Base-by-base conservation (phyloP, 2,329 filamentous ascomycete species). In the Aspergillus melleus region DNA sequence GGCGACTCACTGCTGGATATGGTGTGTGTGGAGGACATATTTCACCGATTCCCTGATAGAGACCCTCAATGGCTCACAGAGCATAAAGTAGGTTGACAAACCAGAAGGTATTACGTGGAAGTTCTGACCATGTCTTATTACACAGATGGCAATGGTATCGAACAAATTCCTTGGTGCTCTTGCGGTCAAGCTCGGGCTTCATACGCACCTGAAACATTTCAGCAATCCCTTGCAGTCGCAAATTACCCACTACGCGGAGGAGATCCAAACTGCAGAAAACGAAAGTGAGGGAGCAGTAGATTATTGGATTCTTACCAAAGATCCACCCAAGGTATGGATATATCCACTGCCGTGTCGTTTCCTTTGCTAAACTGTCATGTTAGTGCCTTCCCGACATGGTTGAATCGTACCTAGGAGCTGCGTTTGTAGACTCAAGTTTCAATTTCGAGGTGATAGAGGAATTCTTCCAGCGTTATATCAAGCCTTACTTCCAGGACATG, bases 31-130 rank as follows among this genome's bases (percentile, higher is more conserved):
- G 90, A 93, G 67, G 87, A 91, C 67, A 82, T 99, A 4, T 98
- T 92, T 77, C 83, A 87, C 66, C 83, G 81, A 3, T 92, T 90
- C 67, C 92, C 92, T 0, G 80, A 86, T 54, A 90, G 89, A 59
- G 92, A 96, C 69, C 94, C 95, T 0, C 93, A 98, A 73, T 98
- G 94, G 94, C 82, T 99, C 60, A 98, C 95, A 0, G 95, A 98
- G 76, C 94, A 98, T 82, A 98, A 98, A 67, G 80, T 80, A 70
- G 55, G 70, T 61, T 22, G n/a, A 24, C 1, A 49, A 14, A 3
- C n/a, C 3, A 10, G 3, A 9, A 19, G 14, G 3, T 9, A 8
- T 4, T n/a, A 6, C 19, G 42, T 14, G 22, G 19, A 30, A 36
- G 22, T 47, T 26, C 58, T 71, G 51, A 69, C 22, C 26, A 29